Percentiles rank a stretch among this genome's conserved stretches.
phyloP scores from a whole-genome alignment of 768 basidiomycete species.

The Rubroboletus pulcherrimus region DNA sequence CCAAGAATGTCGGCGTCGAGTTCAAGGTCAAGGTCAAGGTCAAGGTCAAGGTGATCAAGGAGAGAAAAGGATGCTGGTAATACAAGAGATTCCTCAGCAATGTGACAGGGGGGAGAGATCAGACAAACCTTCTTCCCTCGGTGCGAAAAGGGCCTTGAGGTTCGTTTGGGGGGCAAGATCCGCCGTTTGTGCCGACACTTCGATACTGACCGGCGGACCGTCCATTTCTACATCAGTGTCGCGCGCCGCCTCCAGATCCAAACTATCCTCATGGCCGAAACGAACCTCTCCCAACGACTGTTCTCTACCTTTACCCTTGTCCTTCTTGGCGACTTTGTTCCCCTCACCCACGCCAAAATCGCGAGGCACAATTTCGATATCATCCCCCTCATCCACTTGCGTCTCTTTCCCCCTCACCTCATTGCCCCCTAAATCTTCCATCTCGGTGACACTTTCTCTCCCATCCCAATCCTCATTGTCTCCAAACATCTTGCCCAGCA shows the following conservation, averaged over 20 bases:
- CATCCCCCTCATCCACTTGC: conserved; percentile 25
- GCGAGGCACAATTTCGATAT: conserved; percentile 17
- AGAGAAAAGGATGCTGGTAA: conserved; percentile 64
- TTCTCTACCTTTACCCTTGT: conserved; percentile 25
- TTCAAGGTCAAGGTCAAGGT: conserved; percentile 71
- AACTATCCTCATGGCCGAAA: neutral
- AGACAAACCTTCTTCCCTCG: conserved; percentile 57
- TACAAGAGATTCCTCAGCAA: neutral
- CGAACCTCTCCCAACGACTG: conserved; percentile 1
- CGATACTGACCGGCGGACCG: neutral
- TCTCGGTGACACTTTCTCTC: conserved; percentile 53
- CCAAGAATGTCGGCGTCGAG: conserved; percentile 53
- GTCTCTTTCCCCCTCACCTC: neutral
- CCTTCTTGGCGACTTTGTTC: neutral
- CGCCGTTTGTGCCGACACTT: neutral
- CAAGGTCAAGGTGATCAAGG: conserved; percentile 61
- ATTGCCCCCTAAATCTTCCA: conserved; percentile 37
- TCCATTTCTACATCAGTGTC: conserved; percentile 14
- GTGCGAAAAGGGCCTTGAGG: conserved; percentile 73
- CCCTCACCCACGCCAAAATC: neutral
- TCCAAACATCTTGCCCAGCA: conserved; percentile 55
- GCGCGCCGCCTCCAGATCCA: neutral
- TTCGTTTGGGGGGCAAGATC: conserved; percentile 26
- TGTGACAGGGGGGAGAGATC: neutral
- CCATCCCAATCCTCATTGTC: conserved; percentile 56